Evolutionary conservation across 305 asterid genomes (phyloP), one percentile per base, ranked within the genome.

Genomic region (Fraxinus platypoda): DNA sequence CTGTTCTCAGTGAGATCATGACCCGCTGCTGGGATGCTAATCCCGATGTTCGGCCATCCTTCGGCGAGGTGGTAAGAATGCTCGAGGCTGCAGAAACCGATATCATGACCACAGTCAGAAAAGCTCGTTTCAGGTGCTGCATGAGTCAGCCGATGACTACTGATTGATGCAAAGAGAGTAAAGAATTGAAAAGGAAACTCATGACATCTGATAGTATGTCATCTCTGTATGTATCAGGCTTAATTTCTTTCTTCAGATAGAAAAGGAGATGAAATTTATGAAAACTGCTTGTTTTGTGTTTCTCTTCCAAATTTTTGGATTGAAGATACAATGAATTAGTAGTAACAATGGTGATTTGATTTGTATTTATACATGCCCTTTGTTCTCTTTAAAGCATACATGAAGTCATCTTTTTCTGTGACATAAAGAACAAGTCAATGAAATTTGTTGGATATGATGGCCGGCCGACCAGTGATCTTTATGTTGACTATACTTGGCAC

Each of bases 51-150:
- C 81, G 95, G 78, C 95, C 95, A 19, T 87, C 93, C 21, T 91
- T 91, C 83, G 31, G 86, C 37, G 87, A 87, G 82, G 92, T 91
- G 26, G 92, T 91, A 30, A 84, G 81, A 77, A 89, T 91, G 93
- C 91, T 91, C 0, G 91, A 90, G 81, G 90, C 84, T 77, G 94
- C 93, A 2, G 93, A 91, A 77, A 88, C 85, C 2, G 90, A 91
- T 84, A 87, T 91, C 76, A 78, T 89, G 92, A 89, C 94, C 0
- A 87, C 87, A 1, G 93, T 88, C 66, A 83, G 94, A 43, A 91
- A 88, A 78, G 94, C 94, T 31, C 94, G 94, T 78, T 91, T 91
- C 87, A 86, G 94, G 86, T 91, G 94, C 91, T 91, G 94, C 90
- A 84, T 91, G 26, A 88, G 87, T 37, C 90, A 83, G 66, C 93